Evolutionary conservation across 441 rosid genomes (phyloP).

Genomic region (Syzygium syzygioides): DNA sequence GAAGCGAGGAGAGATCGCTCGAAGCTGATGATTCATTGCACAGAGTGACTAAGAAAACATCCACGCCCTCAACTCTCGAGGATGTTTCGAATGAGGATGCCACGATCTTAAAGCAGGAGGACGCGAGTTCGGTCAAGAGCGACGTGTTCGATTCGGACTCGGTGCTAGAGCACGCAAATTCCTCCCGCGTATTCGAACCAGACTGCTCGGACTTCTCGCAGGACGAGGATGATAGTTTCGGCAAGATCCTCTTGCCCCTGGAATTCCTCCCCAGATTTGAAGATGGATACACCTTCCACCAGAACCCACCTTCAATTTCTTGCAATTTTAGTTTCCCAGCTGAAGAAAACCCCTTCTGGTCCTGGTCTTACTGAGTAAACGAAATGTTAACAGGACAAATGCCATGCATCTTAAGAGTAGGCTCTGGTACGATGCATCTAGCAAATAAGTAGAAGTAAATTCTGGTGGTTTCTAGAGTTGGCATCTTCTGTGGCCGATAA

Average conservation of each 20-base stretch:
- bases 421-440: background rate
- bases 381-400: background rate
- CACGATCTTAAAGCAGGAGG: conserved; percentile 27
- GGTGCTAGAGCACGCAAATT: conserved; percentile 35
- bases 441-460: background rate
- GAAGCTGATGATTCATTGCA: conserved; percentile 8
- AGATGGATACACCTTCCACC: background rate
- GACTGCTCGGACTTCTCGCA: conserved; percentile 39
- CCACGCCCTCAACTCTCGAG: background rate
- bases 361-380: conserved; percentile 28
- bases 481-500: background rate
- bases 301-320: conserved; percentile 19
- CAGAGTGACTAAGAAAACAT: conserved; percentile 5
- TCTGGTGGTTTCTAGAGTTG: background rate
- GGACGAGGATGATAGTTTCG: conserved; percentile 34
- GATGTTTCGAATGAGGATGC: background rate
- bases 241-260: conserved; percentile 22
- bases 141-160: conserved; percentile 37
- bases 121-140: conserved; percentile 32
- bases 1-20: background rate
- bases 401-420: background rate
- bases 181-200: conserved; percentile 25
- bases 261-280: conserved; percentile 21
- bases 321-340: conserved; percentile 31
- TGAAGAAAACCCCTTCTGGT: conserved; percentile 53